These are phyloP conservation scores for Sugiyamaella chiloensis DNA, from an alignment of 805 yeast genomes.

Conservation along the genomic window DNA sequence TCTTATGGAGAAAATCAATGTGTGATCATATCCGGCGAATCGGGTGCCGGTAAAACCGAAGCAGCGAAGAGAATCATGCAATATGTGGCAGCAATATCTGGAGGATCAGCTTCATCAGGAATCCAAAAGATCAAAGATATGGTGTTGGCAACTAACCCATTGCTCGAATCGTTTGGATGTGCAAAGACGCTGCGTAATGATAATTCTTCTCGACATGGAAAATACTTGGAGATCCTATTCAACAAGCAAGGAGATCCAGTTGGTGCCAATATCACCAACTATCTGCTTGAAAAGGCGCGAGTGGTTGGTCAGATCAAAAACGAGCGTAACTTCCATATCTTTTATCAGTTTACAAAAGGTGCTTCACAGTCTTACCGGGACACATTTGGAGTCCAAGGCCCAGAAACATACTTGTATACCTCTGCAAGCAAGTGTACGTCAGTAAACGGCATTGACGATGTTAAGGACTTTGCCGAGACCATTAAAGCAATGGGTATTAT, in stretches of 20 bases:
- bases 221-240: slow-evolving; percentile 87
- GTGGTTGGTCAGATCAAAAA: slow-evolving; percentile 91
- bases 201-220: slow-evolving; percentile 89
- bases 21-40: slow-evolving; percentile 95
- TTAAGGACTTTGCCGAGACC: slow-evolving; percentile 74
- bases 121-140: slow-evolving; percentile 90
- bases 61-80: slow-evolving; percentile 98
- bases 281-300: slow-evolving; percentile 88
- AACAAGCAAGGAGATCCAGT: slow-evolving; percentile 81
- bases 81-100: slow-evolving; percentile 84
- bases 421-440: slow-evolving; percentile 79
- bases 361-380: slow-evolving; percentile 84
- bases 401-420: slow-evolving; percentile 89
- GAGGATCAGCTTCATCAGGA: slow-evolving; percentile 52
- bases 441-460: slow-evolving; percentile 85
- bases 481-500: slow-evolving; percentile 81
- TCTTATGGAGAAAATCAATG: slow-evolving; percentile 93
- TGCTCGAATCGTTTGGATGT: slow-evolving; percentile 88
- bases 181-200: slow-evolving; percentile 88
- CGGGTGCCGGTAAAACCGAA: slow-evolving; percentile 98
- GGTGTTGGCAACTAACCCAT: slow-evolving; percentile 95
- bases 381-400: slow-evolving; percentile 83
- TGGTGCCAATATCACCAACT: slow-evolving; percentile 94
- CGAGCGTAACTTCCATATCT: slow-evolving; percentile 96
- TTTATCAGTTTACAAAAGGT: slow-evolving; percentile 91